Evolutionary conservation across 495 filamentous ascomycete genomes (phyloP).

Genomic region (Aspergillus nidulans): DNA sequence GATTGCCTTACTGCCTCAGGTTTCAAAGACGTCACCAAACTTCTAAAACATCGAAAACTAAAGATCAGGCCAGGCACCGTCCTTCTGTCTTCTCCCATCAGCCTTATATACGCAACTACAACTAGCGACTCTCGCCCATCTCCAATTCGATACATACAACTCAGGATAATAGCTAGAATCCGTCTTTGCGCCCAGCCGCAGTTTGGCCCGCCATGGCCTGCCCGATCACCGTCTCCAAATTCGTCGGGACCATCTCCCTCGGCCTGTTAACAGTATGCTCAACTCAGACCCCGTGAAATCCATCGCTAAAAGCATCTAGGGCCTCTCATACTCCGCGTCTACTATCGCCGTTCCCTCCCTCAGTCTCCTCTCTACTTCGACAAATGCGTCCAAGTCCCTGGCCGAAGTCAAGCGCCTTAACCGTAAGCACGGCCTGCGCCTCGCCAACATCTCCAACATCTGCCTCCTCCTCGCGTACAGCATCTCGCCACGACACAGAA

Average conservation of each 20-base stretch:
- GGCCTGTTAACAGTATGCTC: slow-evolving; percentile 75
- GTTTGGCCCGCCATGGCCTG: slow-evolving; percentile 64
- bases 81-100: neutral
- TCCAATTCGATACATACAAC: no score
- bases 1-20: neutral
- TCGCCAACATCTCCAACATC: slow-evolving; percentile 56
- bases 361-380: slow-evolving; percentile 68
- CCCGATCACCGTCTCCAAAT: slow-evolving; percentile 72
- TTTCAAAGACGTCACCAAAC: slow-evolving; percentile 3
- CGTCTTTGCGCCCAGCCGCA: no score
- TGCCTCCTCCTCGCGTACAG: slow-evolving; percentile 69
- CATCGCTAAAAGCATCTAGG: slow-evolving; percentile 43
- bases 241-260: slow-evolving; percentile 81
- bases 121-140: neutral
- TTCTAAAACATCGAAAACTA: neutral
- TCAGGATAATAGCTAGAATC: neutral
- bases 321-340: slow-evolving; percentile 75
- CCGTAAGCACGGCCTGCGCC: slow-evolving; percentile 52
- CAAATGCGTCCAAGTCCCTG: slow-evolving; percentile 60
- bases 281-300: neutral
- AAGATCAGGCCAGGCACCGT: neutral
- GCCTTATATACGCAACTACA: neutral
- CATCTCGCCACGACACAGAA: slow-evolving; percentile 62
- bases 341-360: slow-evolving; percentile 71
- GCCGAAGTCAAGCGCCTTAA: slow-evolving; percentile 55